Evolutionary conservation across 1,139 yeast species (phyloP).

Genomic region (Hyphopichia buzzinii): DNA sequence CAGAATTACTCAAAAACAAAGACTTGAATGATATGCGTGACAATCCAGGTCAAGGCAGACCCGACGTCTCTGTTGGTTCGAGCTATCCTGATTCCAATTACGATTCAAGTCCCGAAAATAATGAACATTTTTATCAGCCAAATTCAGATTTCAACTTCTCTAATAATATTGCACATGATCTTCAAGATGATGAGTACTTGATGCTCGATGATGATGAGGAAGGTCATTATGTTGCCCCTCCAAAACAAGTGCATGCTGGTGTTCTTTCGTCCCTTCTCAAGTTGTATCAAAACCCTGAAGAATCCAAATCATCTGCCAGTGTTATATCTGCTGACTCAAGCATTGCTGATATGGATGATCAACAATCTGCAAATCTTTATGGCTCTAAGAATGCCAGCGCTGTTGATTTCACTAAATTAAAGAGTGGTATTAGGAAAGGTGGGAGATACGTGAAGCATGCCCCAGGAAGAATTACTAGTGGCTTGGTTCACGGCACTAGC

Average conservation of each 20-base stretch:
- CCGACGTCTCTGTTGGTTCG: neutral
- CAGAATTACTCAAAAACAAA: neutral
- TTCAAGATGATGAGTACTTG: slow-evolving; percentile 33
- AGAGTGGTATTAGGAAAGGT: slow-evolving; percentile 7
- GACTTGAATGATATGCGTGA: neutral
- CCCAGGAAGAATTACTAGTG: slow-evolving; percentile 10
- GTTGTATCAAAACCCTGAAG: slow-evolving; percentile 21
- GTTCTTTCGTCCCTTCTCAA: slow-evolving; percentile 18
- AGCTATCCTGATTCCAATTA: slow-evolving; percentile 1
- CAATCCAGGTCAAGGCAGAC: neutral
- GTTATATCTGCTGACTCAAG: slow-evolving; percentile 7
- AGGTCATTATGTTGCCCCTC: slow-evolving; percentile 52
- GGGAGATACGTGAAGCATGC: slow-evolving; percentile 10
- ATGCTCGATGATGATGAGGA: slow-evolving; percentile 40
- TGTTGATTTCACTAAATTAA: slow-evolving; percentile 12
- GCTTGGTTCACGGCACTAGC: neutral
- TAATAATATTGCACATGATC: slow-evolving; percentile 27
- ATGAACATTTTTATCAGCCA: slow-evolving; percentile 36
- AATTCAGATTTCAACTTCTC: slow-evolving; percentile 45
- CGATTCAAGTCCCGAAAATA: slow-evolving; percentile 2
- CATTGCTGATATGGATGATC: slow-evolving; percentile 3
- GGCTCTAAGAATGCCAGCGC: slow-evolving; percentile 6
- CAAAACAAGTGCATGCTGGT: slow-evolving; percentile 21
- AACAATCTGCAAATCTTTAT: slow-evolving; percentile 1
- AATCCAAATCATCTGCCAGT: slow-evolving; percentile 12